These are phyloP conservation scores for Coemansia sp. DNA, from an alignment of 192 early-diverging fungal species.

Conservation along the genomic window DNA sequence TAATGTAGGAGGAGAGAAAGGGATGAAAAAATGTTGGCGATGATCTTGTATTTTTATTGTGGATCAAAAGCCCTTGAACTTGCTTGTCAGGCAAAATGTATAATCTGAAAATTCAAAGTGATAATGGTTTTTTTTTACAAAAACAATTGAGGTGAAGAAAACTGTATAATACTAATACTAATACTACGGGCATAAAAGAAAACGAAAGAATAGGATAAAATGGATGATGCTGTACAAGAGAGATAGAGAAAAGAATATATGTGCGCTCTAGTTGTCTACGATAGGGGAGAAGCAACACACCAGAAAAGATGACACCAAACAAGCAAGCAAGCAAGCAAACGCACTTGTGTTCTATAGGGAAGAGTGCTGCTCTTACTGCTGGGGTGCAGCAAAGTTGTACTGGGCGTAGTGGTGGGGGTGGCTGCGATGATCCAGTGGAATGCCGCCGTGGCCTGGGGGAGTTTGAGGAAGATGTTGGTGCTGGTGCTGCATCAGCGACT, in stretches of 20 bases:
- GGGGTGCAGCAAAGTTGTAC: conserved; percentile 8
- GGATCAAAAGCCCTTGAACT: too few relatives aligned
- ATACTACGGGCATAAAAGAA: conserved; percentile 3
- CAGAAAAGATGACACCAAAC: too few relatives aligned
- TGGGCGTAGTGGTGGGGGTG: neutral
- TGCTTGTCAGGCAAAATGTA: too few relatives aligned
- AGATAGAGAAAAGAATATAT: neutral
- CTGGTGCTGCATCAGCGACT: conserved; percentile 44
- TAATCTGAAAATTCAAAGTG: neutral
- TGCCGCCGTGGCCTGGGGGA: neutral
- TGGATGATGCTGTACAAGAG: conserved; percentile 21
- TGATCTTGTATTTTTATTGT: too few relatives aligned
- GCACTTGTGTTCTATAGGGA: too few relatives aligned
- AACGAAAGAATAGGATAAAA: neutral
- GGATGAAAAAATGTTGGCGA: too few relatives aligned
- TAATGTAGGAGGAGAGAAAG: too few relatives aligned
- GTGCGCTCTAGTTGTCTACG: too few relatives aligned
- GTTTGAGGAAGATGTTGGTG: conserved; percentile 15
- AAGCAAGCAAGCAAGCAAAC: too few relatives aligned
- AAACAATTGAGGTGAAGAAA: neutral
- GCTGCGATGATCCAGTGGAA: conserved; percentile 13
- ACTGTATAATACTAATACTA: conserved; percentile 12
- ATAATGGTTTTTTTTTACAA: neutral
- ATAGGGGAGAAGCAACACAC: too few relatives aligned
- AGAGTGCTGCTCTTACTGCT: neutral